phyloP scores from a whole-genome alignment of 208 protist species.

The Wallacemonas sp. region DNA sequence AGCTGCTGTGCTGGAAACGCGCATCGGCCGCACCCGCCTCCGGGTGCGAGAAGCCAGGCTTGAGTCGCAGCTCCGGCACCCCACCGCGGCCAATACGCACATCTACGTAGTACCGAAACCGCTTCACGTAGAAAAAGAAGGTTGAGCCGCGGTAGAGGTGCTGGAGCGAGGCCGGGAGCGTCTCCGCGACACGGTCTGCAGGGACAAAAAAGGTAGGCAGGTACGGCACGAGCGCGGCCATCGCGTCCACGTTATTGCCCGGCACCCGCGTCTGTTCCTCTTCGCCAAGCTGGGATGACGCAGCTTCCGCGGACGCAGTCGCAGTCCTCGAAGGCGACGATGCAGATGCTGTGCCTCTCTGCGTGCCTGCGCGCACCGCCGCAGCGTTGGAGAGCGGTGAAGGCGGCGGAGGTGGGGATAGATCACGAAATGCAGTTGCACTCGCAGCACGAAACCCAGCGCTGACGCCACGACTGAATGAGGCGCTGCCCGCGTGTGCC shows the following conservation, averaged over 20 bases:
- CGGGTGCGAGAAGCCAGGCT: slow-evolving; percentile 66
- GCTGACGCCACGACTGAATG: not conserved
- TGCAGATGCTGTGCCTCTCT: no score
- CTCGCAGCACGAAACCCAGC: not conserved
- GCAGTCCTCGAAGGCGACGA: no score
- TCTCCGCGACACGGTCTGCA: slow-evolving; percentile 42
- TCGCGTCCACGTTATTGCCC: slow-evolving; percentile 41
- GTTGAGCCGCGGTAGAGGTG: slow-evolving; percentile 49
- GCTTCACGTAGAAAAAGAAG: slow-evolving; percentile 68
- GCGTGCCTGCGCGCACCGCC: no score
- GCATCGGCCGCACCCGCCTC: slow-evolving; percentile 62
- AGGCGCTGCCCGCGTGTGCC: no score
- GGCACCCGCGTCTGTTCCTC: no score
- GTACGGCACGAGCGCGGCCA: slow-evolving; percentile 70
- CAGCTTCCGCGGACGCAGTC: no score
- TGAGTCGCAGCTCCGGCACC: slow-evolving; percentile 59
- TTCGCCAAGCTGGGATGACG: no score
- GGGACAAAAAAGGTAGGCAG: slow-evolving; percentile 84
- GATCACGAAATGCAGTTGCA: not conserved
- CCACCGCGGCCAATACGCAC: slow-evolving; percentile 43
- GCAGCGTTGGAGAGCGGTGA: slow-evolving; percentile 21
- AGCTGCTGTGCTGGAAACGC: slow-evolving; percentile 14
- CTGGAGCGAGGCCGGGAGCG: slow-evolving; percentile 49
- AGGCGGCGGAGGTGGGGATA: slow-evolving; percentile 21
- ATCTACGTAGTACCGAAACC: slow-evolving; percentile 80